Evolutionary conservation across 257 asterid species (phyloP).

Genomic region (Plantago elongata): DNA sequence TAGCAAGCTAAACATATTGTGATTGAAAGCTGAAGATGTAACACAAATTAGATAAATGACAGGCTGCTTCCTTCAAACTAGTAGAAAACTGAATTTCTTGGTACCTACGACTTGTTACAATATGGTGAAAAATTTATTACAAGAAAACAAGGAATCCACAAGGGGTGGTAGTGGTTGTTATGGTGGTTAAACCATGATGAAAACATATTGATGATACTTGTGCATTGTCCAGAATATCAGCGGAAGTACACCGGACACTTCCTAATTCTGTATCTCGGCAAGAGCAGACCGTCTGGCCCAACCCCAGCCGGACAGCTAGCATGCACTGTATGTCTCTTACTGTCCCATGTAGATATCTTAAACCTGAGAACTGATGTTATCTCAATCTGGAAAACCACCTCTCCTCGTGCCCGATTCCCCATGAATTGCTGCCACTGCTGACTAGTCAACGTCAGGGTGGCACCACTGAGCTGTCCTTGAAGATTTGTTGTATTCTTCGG

Average conservation of each 20-base stretch:
- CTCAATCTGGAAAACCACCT: constrained; percentile 53
- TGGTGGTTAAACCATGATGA: no score
- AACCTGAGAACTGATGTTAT: constrained; percentile 54
- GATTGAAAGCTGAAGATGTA: no score
- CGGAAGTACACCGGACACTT: constrained; percentile 80
- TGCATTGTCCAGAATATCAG: not conserved
- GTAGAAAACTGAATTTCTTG: no score
- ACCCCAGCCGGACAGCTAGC: constrained; percentile 72
- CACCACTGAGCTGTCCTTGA: constrained; percentile 47
- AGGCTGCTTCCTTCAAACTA: no score
- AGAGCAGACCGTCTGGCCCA: constrained; percentile 68
- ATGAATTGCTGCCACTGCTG: constrained; percentile 49
- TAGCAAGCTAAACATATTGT: no score
- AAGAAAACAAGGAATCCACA: no score
- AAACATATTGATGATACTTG: no score
- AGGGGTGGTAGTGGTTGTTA: no score
- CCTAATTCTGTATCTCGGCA: constrained; percentile 36
- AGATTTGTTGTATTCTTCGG: constrained; percentile 64
- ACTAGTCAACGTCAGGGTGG: constrained; percentile 33
- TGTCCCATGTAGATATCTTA: constrained; percentile 70
- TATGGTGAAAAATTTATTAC: no score
- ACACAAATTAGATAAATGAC: no score
- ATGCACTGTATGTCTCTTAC: constrained; percentile 71
- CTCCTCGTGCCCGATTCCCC: constrained; percentile 43
- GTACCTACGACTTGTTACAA: no score